Base-by-base conservation (phyloP, 192 early-diverging fungal genomes). In the Umbelopsis isabellina region DNA sequence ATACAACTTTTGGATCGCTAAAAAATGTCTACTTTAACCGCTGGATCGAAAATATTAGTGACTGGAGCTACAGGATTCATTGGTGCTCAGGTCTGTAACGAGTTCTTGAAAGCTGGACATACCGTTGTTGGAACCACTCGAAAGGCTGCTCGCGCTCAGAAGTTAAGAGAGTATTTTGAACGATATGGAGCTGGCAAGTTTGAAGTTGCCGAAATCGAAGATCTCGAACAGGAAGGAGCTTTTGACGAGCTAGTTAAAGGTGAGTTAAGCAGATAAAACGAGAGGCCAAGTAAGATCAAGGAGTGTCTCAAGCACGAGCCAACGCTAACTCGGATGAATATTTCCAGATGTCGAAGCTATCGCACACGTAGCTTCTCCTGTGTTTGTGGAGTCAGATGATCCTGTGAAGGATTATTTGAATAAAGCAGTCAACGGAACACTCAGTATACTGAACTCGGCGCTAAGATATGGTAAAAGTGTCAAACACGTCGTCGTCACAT, bases 231-330 rank as follows among this genome's bases (percentile, higher is more conserved):
- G 3, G 46, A 69, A 15, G 71, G 67, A 12, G 81, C 74, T 33
- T 84, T 83, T 68, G 83, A 84, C 55, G 69, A 84, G 16, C 72
- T 76, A 20, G 80, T 85, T 46, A 83, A 81, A 76, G 30, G 66
- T 46, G 46, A 67, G 35, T 64, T 0, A 10, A 4, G 21, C 6
- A 11, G 13, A 50, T 0, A 22, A 30, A 3, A 30, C 3, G 3
- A 30, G 27, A 1, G 27, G 1, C 27, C 27, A 30, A 30, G 27
- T 3, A 30, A 30, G 1, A 30, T 30, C 27, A 30, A 3, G 27
- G 27, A 30, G 27, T 30, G 27, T 30, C n/a, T 30, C 27, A 30
- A 30, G 3, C 27, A 30, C 3, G 27, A 30, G 27, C 27, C 1
- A 30, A 30, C 27, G 27, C 27, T 30, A 3, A 30, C 27, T 1